phyloP scores from a whole-genome alignment of 108 stramenopile genomes.

The Pseudonitzschia multiseries region DNA sequence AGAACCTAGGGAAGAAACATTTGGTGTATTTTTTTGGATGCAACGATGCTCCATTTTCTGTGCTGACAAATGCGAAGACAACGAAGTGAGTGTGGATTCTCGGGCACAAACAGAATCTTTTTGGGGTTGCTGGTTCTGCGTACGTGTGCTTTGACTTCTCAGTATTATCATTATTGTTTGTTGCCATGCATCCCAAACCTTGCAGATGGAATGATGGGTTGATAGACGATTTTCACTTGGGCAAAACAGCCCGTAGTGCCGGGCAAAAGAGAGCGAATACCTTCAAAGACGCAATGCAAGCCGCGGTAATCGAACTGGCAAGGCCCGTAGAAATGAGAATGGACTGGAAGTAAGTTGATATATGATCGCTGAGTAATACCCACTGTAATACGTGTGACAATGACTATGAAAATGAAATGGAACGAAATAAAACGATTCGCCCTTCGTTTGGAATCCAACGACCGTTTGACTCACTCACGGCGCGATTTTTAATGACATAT shows the following conservation, averaged over 20 bases:
- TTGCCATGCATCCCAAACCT: background rate
- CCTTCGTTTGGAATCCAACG: too few relatives aligned
- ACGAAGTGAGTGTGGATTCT: conserved; percentile 12
- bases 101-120: too few relatives aligned
- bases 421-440: too few relatives aligned
- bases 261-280: conserved; percentile 45
- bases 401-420: too few relatives aligned
- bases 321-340: conserved; percentile 75
- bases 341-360: conserved; percentile 64
- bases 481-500: too few relatives aligned
- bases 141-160: too few relatives aligned
- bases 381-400: too few relatives aligned
- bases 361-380: background rate
- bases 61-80: conserved; percentile 56
- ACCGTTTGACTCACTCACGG: too few relatives aligned
- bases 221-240: conserved; percentile 71
- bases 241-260: conserved; percentile 67
- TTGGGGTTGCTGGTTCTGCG: too few relatives aligned
- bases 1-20: conserved; percentile 80
- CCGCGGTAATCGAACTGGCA: conserved; percentile 64
- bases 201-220: conserved; percentile 72
- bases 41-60: conserved; percentile 77
- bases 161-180: too few relatives aligned
- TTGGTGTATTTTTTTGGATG: conserved; percentile 87
- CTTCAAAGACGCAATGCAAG: conserved; percentile 71